Conservation (phyloP, 495 filamentous ascomycete genomes). For the Penicillium ochrochloron region DNA sequence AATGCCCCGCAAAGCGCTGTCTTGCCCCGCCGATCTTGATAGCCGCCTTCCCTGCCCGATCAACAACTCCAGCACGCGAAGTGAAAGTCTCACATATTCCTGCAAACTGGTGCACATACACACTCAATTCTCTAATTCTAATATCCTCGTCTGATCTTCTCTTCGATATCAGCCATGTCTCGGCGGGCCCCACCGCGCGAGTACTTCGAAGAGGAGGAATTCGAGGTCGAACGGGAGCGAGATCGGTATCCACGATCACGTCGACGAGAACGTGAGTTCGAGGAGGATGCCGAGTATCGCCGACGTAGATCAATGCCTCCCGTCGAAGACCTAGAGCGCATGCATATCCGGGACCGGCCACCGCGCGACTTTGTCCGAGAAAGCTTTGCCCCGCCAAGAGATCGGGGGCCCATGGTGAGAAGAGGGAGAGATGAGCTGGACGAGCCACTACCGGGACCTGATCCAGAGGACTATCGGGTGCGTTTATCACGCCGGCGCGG, state of each 20-base stretch:
- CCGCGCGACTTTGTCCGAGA: constrained; percentile 36
- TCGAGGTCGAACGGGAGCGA: constrained; percentile 35
- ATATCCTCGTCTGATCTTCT: background rate
- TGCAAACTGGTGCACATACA: background rate
- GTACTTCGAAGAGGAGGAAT: constrained; percentile 38
- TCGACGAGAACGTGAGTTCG: constrained; percentile 28
- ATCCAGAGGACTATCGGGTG: constrained; percentile 38
- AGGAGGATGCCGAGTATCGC: constrained; percentile 31
- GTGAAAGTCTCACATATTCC: background rate
- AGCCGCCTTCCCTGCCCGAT: background rate
- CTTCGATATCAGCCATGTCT: constrained; percentile 34
- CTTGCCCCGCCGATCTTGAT: constrained; percentile 8
- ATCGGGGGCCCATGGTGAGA: constrained; percentile 30
- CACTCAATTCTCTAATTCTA: background rate
- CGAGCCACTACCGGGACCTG: constrained; percentile 23
- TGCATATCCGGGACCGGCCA: constrained; percentile 35
- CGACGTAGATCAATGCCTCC: constrained; percentile 35
- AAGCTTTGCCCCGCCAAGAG: constrained; percentile 23
- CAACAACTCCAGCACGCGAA: constrained; percentile 4
- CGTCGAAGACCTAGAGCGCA: constrained; percentile 40
- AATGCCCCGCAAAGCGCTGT: constrained; percentile 15
- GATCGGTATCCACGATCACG: constrained; percentile 24
- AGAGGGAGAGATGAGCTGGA: constrained; percentile 34
- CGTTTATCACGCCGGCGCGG: constrained; percentile 21
- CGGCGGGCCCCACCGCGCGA: constrained; percentile 39